Evolutionary conservation across 345 rosid genomes (phyloP).

Genomic region (Aurinia saxatilis): DNA sequence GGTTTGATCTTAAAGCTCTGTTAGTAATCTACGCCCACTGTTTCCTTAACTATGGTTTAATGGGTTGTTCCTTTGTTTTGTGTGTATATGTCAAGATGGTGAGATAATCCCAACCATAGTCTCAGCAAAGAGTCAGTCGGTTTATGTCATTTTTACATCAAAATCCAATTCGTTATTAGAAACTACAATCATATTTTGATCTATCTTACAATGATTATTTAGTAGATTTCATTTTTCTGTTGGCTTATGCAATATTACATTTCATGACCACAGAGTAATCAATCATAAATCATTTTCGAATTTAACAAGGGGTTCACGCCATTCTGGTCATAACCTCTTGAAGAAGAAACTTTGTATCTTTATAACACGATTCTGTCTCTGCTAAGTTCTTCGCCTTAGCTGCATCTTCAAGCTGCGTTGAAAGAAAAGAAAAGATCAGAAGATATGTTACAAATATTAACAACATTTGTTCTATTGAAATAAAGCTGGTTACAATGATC

Average conservation of each 20-base stretch:
- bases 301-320: constrained; percentile 32
- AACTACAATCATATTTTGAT: background rate
- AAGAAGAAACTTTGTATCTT: constrained; percentile 49
- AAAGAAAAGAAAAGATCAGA: background rate
- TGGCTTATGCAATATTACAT: constrained; percentile 1
- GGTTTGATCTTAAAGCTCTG: background rate
- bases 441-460: background rate
- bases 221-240: background rate
- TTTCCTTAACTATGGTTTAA: background rate
- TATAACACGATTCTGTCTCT: constrained; percentile 45
- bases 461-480: background rate
- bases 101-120: background rate
- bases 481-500: background rate
- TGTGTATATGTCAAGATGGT: background rate
- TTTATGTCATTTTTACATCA: background rate
- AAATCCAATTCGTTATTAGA: background rate
- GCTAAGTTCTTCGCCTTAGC: constrained; percentile 44
- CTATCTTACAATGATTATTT: background rate
- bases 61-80: background rate
- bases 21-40: background rate
- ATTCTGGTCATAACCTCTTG: constrained; percentile 65
- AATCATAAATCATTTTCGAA: background rate
- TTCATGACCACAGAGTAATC: background rate
- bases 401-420: constrained; percentile 67
- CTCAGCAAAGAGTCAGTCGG: background rate